These are phyloP conservation scores for Ochetophila trinervis DNA, from an alignment of 306 rosid genomes.

Conservation along the genomic window DNA sequence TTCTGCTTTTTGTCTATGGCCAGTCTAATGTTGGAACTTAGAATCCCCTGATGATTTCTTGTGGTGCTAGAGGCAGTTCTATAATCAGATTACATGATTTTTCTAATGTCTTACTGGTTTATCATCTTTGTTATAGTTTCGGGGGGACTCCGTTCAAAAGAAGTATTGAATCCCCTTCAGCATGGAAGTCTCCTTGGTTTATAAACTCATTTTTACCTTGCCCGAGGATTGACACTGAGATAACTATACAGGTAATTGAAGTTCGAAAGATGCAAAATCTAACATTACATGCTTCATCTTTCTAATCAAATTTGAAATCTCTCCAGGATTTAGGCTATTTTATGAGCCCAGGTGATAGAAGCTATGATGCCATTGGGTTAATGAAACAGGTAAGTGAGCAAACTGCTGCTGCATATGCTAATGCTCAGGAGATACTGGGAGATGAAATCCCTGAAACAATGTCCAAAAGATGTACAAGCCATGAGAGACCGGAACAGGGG, in stretches of 20 bases:
- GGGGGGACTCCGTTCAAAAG: slow-evolving; percentile 79
- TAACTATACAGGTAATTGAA: slow-evolving; percentile 75
- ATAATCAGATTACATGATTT: neutral
- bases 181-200: slow-evolving; percentile 97
- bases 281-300: neutral
- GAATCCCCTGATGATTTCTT: neutral
- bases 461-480: slow-evolving; percentile 25
- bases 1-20: neutral
- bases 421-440: slow-evolving; percentile 71
- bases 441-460: slow-evolving; percentile 63
- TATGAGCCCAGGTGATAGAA: slow-evolving; percentile 79
- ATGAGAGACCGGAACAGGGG: slow-evolving; percentile 34
- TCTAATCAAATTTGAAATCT: slow-evolving; percentile 11
- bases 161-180: slow-evolving; percentile 93
- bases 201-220: slow-evolving; percentile 66
- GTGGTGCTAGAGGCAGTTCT: neutral
- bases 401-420: slow-evolving; percentile 80
- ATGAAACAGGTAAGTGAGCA: slow-evolving; percentile 88
- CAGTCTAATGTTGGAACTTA: neutral
- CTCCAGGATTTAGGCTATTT: slow-evolving; percentile 78
- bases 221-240: slow-evolving; percentile 75
- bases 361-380: slow-evolving; percentile 88
- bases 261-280: slow-evolving; percentile 8
- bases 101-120: slow-evolving; percentile 27
- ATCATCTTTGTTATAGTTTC: slow-evolving; percentile 51